Evolutionary conservation across 1,284 basidiomycete species (phyloP).

Genomic region (Baeospora myosura): DNA sequence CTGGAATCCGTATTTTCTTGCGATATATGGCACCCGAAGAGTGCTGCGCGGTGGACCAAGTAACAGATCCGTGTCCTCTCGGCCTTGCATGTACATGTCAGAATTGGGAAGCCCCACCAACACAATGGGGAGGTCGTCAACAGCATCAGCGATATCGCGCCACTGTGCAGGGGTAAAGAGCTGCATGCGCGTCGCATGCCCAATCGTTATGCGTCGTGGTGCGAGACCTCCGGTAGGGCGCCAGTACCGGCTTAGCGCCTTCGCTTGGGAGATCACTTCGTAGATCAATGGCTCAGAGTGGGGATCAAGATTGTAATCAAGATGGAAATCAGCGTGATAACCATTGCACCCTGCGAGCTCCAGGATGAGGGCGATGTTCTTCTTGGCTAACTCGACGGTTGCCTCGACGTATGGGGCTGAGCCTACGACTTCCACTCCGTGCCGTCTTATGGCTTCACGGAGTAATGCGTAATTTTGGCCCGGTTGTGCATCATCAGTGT

Average conservation of each 20-base stretch:
- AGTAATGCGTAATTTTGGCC: slow-evolving; percentile 41
- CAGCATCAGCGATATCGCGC: slow-evolving; percentile 27
- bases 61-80: slow-evolving; percentile 23
- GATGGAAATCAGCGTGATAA: slow-evolving; percentile 54
- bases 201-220: slow-evolving; percentile 39
- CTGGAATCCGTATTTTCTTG: slow-evolving; percentile 35
- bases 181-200: slow-evolving; percentile 53
- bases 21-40: slow-evolving; percentile 42
- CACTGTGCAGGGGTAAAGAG: slow-evolving; percentile 42
- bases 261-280: slow-evolving; percentile 38
- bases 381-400: slow-evolving; percentile 35
- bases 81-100: slow-evolving; percentile 62
- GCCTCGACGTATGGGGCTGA: slow-evolving; percentile 62
- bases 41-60: slow-evolving; percentile 42
- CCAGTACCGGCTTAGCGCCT: slow-evolving; percentile 12
- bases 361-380: slow-evolving; percentile 49
- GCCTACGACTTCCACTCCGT: slow-evolving; percentile 43
- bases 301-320: slow-evolving; percentile 56
- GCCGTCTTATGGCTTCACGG: slow-evolving; percentile 26
- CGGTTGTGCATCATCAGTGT: slow-evolving; percentile 23
- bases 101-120: slow-evolving; percentile 56
- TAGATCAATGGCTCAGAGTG: slow-evolving; percentile 45
- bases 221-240: slow-evolving; percentile 16
- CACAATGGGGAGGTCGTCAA: slow-evolving; percentile 37
- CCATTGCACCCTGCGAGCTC: slow-evolving; percentile 32